phyloP scores from a whole-genome alignment of 2,329 filamentous ascomycete species.

The Rutstroemia sp. region DNA sequence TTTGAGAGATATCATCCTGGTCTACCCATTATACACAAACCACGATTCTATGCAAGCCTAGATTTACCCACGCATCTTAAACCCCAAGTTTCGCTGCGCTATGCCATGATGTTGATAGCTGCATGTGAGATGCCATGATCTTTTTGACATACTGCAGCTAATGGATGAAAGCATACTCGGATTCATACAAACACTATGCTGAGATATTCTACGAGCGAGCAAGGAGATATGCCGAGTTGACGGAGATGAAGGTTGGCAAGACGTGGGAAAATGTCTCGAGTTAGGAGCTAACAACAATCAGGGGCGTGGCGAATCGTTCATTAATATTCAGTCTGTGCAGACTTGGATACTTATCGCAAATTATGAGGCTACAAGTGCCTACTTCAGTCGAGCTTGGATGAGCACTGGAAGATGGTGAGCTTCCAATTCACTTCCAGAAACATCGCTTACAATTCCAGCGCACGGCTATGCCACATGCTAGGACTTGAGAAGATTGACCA shows the following conservation, averaged over 20 bases:
- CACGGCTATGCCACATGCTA: constrained; percentile 74
- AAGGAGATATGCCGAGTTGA: constrained; percentile 73
- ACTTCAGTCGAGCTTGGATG: constrained; percentile 80
- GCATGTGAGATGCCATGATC: constrained; percentile 35
- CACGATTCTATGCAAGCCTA: constrained; percentile 67
- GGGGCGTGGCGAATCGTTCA: constrained; percentile 70
- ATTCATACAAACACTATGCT: constrained; percentile 65
- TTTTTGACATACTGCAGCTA: not conserved
- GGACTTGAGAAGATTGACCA: constrained; percentile 73
- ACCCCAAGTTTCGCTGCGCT: constrained; percentile 76
- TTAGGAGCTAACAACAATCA: constrained; percentile 23
- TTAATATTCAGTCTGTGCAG: constrained; percentile 75
- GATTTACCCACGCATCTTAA: constrained; percentile 65
- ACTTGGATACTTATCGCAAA: constrained; percentile 67
- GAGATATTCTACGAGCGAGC: constrained; percentile 76
- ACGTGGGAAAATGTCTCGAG: not conserved
- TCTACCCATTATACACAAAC: constrained; percentile 70
- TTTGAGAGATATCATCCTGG: constrained; percentile 69
- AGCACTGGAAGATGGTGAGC: constrained; percentile 57
- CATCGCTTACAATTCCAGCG: constrained; percentile 17
- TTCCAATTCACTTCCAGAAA: not conserved
- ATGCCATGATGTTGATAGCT: constrained; percentile 81
- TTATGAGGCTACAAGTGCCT: constrained; percentile 79
- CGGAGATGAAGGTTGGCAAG: constrained; percentile 65
- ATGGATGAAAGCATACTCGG: constrained; percentile 40